Conservation (phyloP, 768 basidiomycete species). For the Naganishia vaughanmartiniae region DNA sequence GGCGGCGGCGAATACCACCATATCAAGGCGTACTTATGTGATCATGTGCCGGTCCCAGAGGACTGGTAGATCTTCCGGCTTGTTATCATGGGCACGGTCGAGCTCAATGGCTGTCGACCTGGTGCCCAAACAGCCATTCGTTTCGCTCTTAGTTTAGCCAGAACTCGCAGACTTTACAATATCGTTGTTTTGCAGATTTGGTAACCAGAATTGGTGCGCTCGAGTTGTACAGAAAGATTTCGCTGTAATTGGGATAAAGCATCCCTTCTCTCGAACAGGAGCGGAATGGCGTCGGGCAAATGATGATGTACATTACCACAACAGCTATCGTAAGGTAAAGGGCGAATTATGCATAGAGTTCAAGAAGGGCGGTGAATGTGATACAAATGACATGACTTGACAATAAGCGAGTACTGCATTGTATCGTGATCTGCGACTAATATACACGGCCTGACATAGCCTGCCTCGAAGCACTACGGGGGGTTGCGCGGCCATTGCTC, state of each 20-base stretch:
- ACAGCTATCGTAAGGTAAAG: neutral
- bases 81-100: no score
- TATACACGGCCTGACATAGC: constrained; percentile 22
- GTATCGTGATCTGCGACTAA: constrained; percentile 6
- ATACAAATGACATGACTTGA: neutral
- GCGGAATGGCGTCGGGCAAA: no score
- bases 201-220: no score
- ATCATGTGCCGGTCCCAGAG: neutral
- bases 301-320: no score
- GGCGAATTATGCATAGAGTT: neutral
- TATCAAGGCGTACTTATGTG: neutral
- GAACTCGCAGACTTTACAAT: no score
- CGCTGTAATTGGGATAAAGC: no score
- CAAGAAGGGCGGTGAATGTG: neutral
- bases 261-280: no score
- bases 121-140: no score
- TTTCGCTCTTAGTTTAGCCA: no score
- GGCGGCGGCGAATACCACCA: neutral
- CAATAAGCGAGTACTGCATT: neutral
- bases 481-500: constrained; percentile 4
- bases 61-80: neutral
- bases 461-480: constrained; percentile 15
- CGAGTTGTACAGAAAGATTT: no score
- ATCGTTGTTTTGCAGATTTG: no score
- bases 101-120: no score